Evolutionary conservation across 495 filamentous ascomycete genomes (phyloP).

Genomic region (Xylaria telfairii): DNA sequence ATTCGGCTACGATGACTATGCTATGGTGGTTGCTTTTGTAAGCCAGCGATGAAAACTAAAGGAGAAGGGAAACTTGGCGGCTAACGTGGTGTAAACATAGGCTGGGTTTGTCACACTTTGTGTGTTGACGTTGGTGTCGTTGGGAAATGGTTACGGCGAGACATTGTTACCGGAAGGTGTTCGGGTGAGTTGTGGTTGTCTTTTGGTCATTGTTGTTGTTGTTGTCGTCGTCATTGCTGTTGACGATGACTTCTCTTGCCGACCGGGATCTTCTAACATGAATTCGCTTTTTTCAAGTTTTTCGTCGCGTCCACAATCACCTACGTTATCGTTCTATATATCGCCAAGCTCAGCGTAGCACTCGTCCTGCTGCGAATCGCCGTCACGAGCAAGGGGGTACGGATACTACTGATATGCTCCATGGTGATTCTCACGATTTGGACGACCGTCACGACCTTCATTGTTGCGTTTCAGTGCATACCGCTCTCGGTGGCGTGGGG

Average conservation of each 20-base stretch:
- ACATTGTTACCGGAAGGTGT: constrained; percentile 9
- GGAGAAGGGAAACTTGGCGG: background rate
- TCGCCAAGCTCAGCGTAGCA: constrained; percentile 25
- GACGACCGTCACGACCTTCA: constrained; percentile 24
- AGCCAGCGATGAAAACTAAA: background rate
- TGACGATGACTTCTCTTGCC: too few species aligned
- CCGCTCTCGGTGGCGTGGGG: constrained; percentile 24
- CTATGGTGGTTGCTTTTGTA: constrained; percentile 25
- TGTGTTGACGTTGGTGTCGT: constrained; percentile 21
- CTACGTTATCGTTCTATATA: constrained; percentile 26
- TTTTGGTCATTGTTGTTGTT: too few species aligned
- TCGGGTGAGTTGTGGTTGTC: constrained; percentile 18
- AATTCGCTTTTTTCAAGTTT: constrained; percentile 2
- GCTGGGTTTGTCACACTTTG: constrained; percentile 21
- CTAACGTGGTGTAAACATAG: constrained; percentile 13
- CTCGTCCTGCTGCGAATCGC: constrained; percentile 24
- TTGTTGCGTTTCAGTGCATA: constrained; percentile 24
- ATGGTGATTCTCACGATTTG: constrained; percentile 22
- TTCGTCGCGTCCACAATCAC: constrained; percentile 27
- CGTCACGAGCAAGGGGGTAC: constrained; percentile 24
- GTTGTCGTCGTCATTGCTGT: too few species aligned
- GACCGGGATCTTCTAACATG: background rate
- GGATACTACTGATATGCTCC: constrained; percentile 15
- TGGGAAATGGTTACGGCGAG: constrained; percentile 23
- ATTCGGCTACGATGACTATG: constrained; percentile 26